These are phyloP conservation scores for Aspergillus ellipticus DNA, from an alignment of 495 filamentous ascomycete genomes.

Conservation along the genomic window DNA sequence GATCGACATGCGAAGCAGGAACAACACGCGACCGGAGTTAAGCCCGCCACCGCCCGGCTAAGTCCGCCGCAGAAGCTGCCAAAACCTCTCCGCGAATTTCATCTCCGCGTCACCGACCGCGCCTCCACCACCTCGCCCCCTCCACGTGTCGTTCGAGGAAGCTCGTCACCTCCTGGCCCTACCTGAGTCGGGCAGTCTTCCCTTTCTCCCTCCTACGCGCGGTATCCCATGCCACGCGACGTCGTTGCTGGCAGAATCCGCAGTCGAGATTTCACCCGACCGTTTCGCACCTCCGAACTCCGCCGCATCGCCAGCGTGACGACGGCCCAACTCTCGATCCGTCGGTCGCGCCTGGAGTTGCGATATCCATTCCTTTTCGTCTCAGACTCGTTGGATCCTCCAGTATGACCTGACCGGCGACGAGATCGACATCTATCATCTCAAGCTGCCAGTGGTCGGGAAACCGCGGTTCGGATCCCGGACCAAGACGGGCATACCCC, in stretches of 20 bases:
- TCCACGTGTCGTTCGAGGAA: conserved; percentile 2
- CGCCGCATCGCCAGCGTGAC: neutral
- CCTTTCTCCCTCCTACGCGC: neutral
- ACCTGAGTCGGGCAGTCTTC: neutral
- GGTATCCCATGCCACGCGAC: neutral
- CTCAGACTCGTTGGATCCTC: too few species aligned
- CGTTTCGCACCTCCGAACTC: conserved; percentile 12
- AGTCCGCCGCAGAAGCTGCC: neutral
- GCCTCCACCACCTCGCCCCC: conserved; percentile 5
- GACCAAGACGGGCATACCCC: neutral
- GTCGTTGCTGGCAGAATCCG: neutral
- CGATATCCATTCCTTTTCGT: neutral
- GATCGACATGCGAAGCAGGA: too few species aligned
- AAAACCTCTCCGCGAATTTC: conserved; percentile 15
- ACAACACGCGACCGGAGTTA: neutral
- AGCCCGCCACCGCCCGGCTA: conserved; percentile 20
- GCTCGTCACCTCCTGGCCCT: neutral
- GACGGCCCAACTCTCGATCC: neutral
- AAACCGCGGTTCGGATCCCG: too few species aligned
- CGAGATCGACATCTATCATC: too few species aligned
- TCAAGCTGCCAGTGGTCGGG: too few species aligned
- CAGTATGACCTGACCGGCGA: too few species aligned
- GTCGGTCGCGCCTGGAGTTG: neutral
- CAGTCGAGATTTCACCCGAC: conserved; percentile 8
- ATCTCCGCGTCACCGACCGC: conserved; percentile 25